Conservation (phyloP, 169 alveolate species). For the Plasmodium knowlesi region DNA sequence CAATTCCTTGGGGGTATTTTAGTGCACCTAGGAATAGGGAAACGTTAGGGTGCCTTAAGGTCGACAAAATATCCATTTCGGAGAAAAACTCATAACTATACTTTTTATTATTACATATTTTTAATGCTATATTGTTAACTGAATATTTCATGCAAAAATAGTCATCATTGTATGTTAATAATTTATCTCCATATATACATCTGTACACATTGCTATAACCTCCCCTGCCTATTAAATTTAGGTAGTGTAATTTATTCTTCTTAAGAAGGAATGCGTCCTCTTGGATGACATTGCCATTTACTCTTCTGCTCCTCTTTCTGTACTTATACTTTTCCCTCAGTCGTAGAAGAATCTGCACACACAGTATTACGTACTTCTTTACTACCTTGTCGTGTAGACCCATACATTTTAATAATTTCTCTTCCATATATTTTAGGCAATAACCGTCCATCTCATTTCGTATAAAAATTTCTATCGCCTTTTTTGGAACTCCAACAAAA, state of each 20-base stretch:
- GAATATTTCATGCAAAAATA: conserved; percentile 1
- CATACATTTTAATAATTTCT: conserved; percentile 73
- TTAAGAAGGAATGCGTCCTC: neutral
- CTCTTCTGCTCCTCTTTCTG: conserved; percentile 37
- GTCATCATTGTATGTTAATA: conserved; percentile 8
- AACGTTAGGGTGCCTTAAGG: conserved; percentile 88
- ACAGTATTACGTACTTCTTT: conserved; percentile 63
- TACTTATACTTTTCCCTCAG: conserved; percentile 77
- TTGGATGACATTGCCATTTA: conserved; percentile 5
- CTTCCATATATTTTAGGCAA: conserved; percentile 76
- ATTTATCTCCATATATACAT: conserved; percentile 65
- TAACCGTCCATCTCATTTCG: conserved; percentile 78
- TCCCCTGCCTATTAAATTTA: conserved; percentile 85
- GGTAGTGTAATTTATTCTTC: conserved; percentile 14
- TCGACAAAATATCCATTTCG: conserved; percentile 84
- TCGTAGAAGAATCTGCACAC: conserved; percentile 70
- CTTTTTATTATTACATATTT: conserved; percentile 46
- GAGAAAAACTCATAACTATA: conserved; percentile 81
- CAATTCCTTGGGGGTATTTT: conserved; percentile 73
- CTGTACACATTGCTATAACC: conserved; percentile 89
- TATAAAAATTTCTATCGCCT: conserved; percentile 70
- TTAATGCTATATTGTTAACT: conserved; percentile 56
- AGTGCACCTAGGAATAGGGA: conserved; percentile 86
- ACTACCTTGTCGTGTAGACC: conserved; percentile 67
- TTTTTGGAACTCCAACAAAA: conserved; percentile 76